Conservation (phyloP, 2,329 filamentous ascomycete species). For the Paracoccidioides lutzii region DNA sequence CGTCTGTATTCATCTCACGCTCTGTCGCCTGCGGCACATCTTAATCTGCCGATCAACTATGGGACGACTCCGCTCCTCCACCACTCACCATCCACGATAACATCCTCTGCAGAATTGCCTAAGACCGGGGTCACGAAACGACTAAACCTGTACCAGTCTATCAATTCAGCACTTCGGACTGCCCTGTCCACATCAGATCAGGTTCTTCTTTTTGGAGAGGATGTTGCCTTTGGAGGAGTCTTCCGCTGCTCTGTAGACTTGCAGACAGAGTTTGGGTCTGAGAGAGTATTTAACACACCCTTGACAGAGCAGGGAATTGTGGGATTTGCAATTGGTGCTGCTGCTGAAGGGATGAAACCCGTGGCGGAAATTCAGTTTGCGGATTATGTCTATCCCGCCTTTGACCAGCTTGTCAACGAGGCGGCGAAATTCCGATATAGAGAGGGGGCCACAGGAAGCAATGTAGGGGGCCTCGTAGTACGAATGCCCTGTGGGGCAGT, state of each 20-base stretch:
- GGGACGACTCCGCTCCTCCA: conserved; percentile 66
- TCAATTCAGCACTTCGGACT: conserved; percentile 78
- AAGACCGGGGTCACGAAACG: conserved; percentile 62
- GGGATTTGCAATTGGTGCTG: conserved; percentile 82
- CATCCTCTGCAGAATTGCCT: conserved; percentile 60
- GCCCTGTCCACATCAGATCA: conserved; percentile 73
- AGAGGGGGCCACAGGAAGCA: conserved; percentile 50
- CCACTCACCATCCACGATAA: conserved; percentile 61
- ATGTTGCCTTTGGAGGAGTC: conserved; percentile 92
- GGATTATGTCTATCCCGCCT: conserved; percentile 85
- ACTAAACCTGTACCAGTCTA: conserved; percentile 85
- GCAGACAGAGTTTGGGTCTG: conserved; percentile 70
- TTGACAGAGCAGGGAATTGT: conserved; percentile 88
- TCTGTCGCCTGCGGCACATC: conserved; percentile 39
- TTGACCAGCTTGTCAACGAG: conserved; percentile 90
- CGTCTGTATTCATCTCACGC: conserved; percentile 36
- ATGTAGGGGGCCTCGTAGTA: conserved; percentile 67
- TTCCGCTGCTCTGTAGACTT: conserved; percentile 91
- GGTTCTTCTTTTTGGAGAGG: conserved; percentile 87
- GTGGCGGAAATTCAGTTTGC: conserved; percentile 94
- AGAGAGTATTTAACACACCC: conserved; percentile 92
- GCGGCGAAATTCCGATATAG: conserved; percentile 79
- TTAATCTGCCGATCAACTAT: conserved; percentile 85
- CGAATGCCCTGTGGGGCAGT: conserved; percentile 85
- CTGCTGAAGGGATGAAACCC: conserved; percentile 81